Conservation (phyloP, 495 filamentous ascomycete genomes). For the Neurospora sp. region DNA sequence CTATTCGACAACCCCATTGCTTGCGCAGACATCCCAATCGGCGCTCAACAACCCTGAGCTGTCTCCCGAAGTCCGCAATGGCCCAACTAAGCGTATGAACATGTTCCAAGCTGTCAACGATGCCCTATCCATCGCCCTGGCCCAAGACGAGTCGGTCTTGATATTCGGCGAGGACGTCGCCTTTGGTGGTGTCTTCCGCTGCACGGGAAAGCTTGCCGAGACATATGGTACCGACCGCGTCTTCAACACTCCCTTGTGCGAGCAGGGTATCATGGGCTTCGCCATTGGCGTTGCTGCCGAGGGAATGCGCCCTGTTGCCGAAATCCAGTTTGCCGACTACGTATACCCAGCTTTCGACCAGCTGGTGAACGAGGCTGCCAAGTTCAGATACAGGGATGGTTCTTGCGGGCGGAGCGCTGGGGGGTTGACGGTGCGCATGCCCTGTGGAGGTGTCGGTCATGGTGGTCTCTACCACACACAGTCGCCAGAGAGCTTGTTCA, state of each 20-base stretch:
- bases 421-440: constrained; percentile 88
- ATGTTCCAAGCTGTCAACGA: constrained; percentile 89
- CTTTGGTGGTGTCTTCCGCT: constrained; percentile 94
- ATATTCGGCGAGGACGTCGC: constrained; percentile 96
- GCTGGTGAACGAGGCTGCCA: constrained; percentile 93
- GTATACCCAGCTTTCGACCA: constrained; percentile 96
- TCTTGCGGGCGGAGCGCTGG: constrained; percentile 56
- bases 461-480: constrained; percentile 94
- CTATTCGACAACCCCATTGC: constrained; percentile 70
- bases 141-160: constrained; percentile 72
- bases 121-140: constrained; percentile 72
- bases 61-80: constrained; percentile 50
- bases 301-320: constrained; percentile 87
- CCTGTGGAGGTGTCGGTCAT: constrained; percentile 89
- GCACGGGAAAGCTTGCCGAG: constrained; percentile 79
- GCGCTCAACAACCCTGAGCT: constrained; percentile 61
- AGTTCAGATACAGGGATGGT: constrained; percentile 82
- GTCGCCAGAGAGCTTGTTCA: constrained; percentile 85
- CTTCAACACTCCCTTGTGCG: constrained; percentile 91
- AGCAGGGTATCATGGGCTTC: constrained; percentile 93
- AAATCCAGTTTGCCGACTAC: constrained; percentile 98
- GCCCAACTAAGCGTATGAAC: constrained; percentile 74
- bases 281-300: constrained; percentile 82
- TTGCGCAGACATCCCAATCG: constrained; percentile 65
- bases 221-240: constrained; percentile 82